These are phyloP conservation scores for Nicotiana tomentosiformis DNA, from an alignment of 257 asterid species.

Conservation along the genomic window DNA sequence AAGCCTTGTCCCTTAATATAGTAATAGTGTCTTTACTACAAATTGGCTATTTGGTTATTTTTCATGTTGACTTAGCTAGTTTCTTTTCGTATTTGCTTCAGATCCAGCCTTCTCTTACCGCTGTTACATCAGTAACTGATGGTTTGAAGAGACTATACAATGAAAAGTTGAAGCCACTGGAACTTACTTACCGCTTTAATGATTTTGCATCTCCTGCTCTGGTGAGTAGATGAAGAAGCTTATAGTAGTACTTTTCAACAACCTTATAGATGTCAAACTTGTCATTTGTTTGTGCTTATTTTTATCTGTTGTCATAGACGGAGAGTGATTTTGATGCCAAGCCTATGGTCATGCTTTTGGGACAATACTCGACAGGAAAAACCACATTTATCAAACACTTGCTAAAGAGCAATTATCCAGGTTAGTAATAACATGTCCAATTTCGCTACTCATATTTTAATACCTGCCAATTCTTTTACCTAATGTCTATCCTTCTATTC, in stretches of 20 bases:
- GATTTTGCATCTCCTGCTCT: slow-evolving; percentile 76
- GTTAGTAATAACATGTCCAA: slow-evolving; percentile 24
- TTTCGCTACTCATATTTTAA: background rate
- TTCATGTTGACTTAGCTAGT: slow-evolving; percentile 12
- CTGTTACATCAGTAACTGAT: slow-evolving; percentile 81
- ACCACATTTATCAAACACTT: slow-evolving; percentile 91
- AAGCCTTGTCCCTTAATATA: background rate
- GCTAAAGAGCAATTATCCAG: slow-evolving; percentile 80
- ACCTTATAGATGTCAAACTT: background rate
- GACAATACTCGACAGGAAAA: slow-evolving; percentile 97
- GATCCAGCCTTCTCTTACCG: slow-evolving; percentile 40
- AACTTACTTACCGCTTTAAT: slow-evolving; percentile 70
- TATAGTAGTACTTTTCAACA: background rate
- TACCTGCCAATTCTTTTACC: background rate
- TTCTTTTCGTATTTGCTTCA: slow-evolving; percentile 15
- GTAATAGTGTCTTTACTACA: background rate
- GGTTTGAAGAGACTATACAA: slow-evolving; percentile 75
- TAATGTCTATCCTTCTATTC: background rate
- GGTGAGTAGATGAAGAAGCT: slow-evolving; percentile 43
- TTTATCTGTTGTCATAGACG: slow-evolving; percentile 38
- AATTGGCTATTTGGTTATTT: background rate
- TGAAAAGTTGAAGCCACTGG: slow-evolving; percentile 85
- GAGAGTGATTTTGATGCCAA: slow-evolving; percentile 88
- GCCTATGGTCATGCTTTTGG: slow-evolving; percentile 99
- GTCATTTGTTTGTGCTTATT: background rate